phyloP scores from a whole-genome alignment of 2,329 filamentous ascomycete species.

The Penicillium sp. region DNA sequence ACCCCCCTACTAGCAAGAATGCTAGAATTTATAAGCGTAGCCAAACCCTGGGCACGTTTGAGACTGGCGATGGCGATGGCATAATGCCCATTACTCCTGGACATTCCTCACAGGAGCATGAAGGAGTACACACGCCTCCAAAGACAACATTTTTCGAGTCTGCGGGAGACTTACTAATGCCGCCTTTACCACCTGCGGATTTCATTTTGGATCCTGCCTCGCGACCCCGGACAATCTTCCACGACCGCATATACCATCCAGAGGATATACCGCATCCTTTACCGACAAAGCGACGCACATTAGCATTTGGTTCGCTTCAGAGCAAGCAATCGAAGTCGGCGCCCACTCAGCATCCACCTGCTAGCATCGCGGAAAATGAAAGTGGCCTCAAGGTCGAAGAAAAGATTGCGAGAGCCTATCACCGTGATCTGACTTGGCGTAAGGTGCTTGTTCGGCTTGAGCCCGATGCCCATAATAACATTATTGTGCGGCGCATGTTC shows the following conservation, averaged over 20 bases:
- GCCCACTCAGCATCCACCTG: slow-evolving; percentile 12
- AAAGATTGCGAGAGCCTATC: slow-evolving; percentile 95
- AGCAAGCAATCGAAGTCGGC: slow-evolving; percentile 18
- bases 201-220: slow-evolving; percentile 81
- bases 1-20: slow-evolving; percentile 44
- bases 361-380: slow-evolving; percentile 17
- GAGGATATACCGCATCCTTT: slow-evolving; percentile 85
- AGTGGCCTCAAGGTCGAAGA: slow-evolving; percentile 83
- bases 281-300: slow-evolving; percentile 42
- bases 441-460: slow-evolving; percentile 95
- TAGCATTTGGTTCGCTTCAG: slow-evolving; percentile 30
- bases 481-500: slow-evolving; percentile 94
- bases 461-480: slow-evolving; percentile 97
- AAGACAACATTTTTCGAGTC: slow-evolving; percentile 93
- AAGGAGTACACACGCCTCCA: slow-evolving; percentile 67
- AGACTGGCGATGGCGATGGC: slow-evolving; percentile 12
- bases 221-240: slow-evolving; percentile 87
- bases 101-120: slow-evolving; percentile 50
- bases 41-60: slow-evolving; percentile 61
- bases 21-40: slow-evolving; percentile 71
- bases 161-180: slow-evolving; percentile 86
- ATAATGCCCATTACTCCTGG: slow-evolving; percentile 44
- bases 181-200: slow-evolving; percentile 75
- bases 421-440: slow-evolving; percentile 86
- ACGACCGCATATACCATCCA: slow-evolving; percentile 92